Evolutionary conservation across 345 rosid species (phyloP).

Genomic region (Brassica cretica): DNA sequence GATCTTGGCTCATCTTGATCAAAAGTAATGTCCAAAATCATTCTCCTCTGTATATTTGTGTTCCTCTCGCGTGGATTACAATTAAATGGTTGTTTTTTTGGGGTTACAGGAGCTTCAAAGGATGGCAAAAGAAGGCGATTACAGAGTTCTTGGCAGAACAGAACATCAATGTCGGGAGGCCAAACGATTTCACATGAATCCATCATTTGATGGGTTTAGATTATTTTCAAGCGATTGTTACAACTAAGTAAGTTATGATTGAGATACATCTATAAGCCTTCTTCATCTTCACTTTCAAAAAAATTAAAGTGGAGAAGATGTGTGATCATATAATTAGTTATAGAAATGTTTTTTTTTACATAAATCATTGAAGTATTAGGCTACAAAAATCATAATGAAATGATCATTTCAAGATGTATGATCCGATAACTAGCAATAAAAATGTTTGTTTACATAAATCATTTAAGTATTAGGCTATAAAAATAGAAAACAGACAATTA

Average conservation of each 20-base stretch:
- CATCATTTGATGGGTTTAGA: background rate
- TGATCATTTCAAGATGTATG: no score
- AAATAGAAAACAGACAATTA: no score
- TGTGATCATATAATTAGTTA: no score
- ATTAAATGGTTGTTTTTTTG: background rate
- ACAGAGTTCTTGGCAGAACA: constrained; percentile 58
- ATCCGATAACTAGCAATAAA: no score
- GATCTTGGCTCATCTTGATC: constrained; percentile 89
- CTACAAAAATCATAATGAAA: no score
- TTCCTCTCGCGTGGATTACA: background rate
- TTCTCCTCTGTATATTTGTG: background rate
- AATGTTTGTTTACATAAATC: no score
- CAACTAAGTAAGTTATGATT: background rate
- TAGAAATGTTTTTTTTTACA: background rate
- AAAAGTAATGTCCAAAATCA: constrained; percentile 60
- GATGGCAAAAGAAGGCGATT: constrained; percentile 88
- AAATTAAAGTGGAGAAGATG: background rate
- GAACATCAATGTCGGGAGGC: constrained; percentile 65
- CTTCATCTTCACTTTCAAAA: background rate
- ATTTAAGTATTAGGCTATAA: no score
- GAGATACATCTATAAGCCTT: background rate
- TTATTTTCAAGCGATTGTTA: background rate
- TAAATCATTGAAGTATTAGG: no score
- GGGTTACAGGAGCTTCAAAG: constrained; percentile 75
- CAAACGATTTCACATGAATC: constrained; percentile 51